A percentile compares a stretch with the other conserved stretches of the same genome.
Conservation (phyloP, 179 eudicot genomes). For the Nepenthes alata region DNA sequence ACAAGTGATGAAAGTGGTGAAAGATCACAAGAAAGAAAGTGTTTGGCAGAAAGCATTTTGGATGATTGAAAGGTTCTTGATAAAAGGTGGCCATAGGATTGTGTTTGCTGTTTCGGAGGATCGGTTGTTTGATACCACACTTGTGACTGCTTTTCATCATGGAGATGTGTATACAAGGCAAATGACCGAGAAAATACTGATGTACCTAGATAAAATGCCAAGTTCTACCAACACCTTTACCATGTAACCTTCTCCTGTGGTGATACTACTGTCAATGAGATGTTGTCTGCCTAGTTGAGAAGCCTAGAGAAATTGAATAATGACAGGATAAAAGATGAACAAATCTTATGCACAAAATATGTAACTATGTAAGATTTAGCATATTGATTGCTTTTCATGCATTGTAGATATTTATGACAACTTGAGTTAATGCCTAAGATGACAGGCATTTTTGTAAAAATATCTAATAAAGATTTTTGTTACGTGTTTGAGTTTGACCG, state of each 20-base stretch:
- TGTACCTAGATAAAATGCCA: slow-evolving; percentile 60
- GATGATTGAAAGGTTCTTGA: slow-evolving; percentile 64
- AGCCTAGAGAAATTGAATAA: background rate
- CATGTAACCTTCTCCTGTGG: background rate
- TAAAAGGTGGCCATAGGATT: slow-evolving; percentile 41
- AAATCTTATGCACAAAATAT: too few relatives aligned
- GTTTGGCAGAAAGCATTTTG: slow-evolving; percentile 65
- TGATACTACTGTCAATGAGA: background rate
- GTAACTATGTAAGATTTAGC: too few relatives aligned
- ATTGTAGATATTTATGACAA: too few relatives aligned
- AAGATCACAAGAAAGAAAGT: slow-evolving; percentile 50
- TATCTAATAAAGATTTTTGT: too few relatives aligned
- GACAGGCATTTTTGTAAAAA: too few relatives aligned
- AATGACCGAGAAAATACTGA: slow-evolving; percentile 72
- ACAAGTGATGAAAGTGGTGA: slow-evolving; percentile 46
- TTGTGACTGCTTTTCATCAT: slow-evolving; percentile 67
- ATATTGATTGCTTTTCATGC: too few relatives aligned
- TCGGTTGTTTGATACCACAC: slow-evolving; percentile 34
- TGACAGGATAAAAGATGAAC: too few relatives aligned
- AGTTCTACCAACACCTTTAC: slow-evolving; percentile 26
- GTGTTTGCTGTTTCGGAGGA: slow-evolving; percentile 46
- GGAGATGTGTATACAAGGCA: slow-evolving; percentile 66
- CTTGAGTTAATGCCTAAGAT: too few relatives aligned
- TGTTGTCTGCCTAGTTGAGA: background rate
- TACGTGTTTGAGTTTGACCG: too few relatives aligned